Base-by-base conservation (phyloP, 495 filamentous ascomycete species). In the Penicillium parvum region DNA sequence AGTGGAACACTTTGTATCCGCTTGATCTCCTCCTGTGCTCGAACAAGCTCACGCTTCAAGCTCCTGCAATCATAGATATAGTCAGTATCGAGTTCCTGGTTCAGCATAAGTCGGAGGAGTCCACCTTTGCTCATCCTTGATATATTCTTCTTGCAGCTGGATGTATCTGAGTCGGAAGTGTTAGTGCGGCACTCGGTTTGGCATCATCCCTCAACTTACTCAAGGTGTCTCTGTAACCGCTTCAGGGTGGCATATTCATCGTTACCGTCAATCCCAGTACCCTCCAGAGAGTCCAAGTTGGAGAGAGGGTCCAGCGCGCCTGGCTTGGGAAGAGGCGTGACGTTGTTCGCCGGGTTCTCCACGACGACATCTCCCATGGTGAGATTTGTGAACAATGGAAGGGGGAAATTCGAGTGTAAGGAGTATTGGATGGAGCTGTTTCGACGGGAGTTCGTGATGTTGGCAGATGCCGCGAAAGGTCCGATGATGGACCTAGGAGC, bases 11-110 rank as follows among this genome's bases (percentile, higher is more conserved):
- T 95, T 67, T 98, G 92, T 64, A 98, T 98, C 47, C 92, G 83
- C 75, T 98, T 98, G 71, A 98, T 98, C 73, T 98, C 92, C 67
- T 98, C 92, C 65, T 98, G 92, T 51, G 92, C 92, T 40, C 92
- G 84, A 28, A 98, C 91, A 21, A 98, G 79, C 72, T 98, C 92
- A 52, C 94, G 78, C 74, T 98, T 98, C 61, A 98, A 72, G 70
- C 89, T 96, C 73, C 90, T 94, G 52, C 49, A 46, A 15, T 22
- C n/a, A 4, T 15, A 18, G 40, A n/a, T 28, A 39, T 55, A 47
- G 43, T 37, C 25, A 57, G 40, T 25, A 22, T 23, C 8, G 7
- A 12, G 12, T 5, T 17, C 10, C 7, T 14, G 4, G 7, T 8
- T 17, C 0, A 33, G 8, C 3, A 23, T 34, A 8, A 9, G 12